These are phyloP conservation scores for Ochromonadaceae sp. DNA, from an alignment of 352 stramenopile species.

Conservation along the genomic window DNA sequence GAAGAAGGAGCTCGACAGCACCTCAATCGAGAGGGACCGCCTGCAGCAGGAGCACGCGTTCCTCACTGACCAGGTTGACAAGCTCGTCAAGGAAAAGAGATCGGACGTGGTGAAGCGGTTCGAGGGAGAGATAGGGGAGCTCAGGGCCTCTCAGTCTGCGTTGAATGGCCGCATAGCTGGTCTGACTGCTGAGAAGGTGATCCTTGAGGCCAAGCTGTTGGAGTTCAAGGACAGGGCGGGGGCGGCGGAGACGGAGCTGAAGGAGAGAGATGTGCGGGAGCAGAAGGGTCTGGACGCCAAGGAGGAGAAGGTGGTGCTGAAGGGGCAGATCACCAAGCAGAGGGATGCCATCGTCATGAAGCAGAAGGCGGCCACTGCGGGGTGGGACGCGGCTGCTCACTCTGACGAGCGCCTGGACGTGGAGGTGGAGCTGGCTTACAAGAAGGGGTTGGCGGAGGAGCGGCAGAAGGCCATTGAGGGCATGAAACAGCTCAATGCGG, in stretches of 20 bases:
- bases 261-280: neutral
- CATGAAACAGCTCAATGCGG: neutral
- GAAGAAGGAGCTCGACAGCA: neutral
- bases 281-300: neutral
- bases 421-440: neutral
- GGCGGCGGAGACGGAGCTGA: neutral
- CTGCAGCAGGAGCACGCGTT: neutral
- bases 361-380: conserved; percentile 23
- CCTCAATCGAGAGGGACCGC: neutral
- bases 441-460: neutral
- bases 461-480: neutral
- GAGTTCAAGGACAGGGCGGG: neutral
- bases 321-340: conserved; percentile 4
- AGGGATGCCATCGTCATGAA: conserved; percentile 11
- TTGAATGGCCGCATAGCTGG: neutral
- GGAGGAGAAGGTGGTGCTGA: neutral
- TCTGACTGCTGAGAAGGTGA: neutral
- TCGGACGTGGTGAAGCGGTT: conserved; percentile 1
- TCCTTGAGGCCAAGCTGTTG: neutral
- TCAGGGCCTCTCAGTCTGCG: neutral
- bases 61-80: neutral
- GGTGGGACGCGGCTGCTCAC: conserved; percentile 27
- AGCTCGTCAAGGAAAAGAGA: neutral
- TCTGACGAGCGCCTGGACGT: conserved; percentile 18
- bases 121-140: conserved; percentile 2